A percentile compares a stretch with the other conserved stretches of the same genome.
These are phyloP conservation scores for Trichoderma atroviride DNA, from an alignment of 2,329 filamentous ascomycete species.

Conservation along the genomic window DNA sequence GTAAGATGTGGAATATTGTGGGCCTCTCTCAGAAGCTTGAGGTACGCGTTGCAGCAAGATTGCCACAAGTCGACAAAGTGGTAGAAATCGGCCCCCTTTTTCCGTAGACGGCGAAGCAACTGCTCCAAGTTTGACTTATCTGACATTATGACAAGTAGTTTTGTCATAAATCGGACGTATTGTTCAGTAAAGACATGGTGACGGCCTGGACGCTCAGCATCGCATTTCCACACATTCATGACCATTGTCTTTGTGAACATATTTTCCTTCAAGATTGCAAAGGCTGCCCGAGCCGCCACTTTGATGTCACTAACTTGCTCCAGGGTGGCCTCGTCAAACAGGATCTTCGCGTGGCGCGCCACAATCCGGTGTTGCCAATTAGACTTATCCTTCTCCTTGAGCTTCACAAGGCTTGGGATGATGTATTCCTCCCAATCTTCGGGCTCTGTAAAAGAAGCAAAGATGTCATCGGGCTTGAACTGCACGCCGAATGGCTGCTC, in stretches of 20 bases:
- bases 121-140: slow-evolving; percentile 78
- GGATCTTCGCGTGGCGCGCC: slow-evolving; percentile 65
- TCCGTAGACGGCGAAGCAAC: slow-evolving; percentile 76
- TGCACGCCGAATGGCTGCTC: slow-evolving; percentile 56
- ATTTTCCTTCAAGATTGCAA: slow-evolving; percentile 70
- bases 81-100: slow-evolving; percentile 76
- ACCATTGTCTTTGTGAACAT: slow-evolving; percentile 94
- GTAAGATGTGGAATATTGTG: slow-evolving; percentile 50
- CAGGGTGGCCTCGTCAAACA: slow-evolving; percentile 51
- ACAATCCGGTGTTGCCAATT: slow-evolving; percentile 96
- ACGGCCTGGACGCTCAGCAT: slow-evolving; percentile 77
- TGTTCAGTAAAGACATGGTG: slow-evolving; percentile 91
- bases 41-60: slow-evolving; percentile 56
- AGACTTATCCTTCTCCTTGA: slow-evolving; percentile 78
- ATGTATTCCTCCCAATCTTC: slow-evolving; percentile 65
- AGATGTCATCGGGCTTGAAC: slow-evolving; percentile 40
- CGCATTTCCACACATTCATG: slow-evolving; percentile 93
- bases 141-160: slow-evolving; percentile 71
- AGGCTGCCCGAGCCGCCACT: slow-evolving; percentile 76
- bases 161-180: slow-evolving; percentile 81
- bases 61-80: slow-evolving; percentile 65
- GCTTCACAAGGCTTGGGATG: slow-evolving; percentile 52
- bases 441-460: slow-evolving; percentile 41
- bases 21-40: slow-evolving; percentile 54
- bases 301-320: slow-evolving; percentile 46